These are phyloP conservation scores for Cyclospora cayetanensis DNA, from an alignment of 169 alveolate species.

Conservation along the genomic window DNA sequence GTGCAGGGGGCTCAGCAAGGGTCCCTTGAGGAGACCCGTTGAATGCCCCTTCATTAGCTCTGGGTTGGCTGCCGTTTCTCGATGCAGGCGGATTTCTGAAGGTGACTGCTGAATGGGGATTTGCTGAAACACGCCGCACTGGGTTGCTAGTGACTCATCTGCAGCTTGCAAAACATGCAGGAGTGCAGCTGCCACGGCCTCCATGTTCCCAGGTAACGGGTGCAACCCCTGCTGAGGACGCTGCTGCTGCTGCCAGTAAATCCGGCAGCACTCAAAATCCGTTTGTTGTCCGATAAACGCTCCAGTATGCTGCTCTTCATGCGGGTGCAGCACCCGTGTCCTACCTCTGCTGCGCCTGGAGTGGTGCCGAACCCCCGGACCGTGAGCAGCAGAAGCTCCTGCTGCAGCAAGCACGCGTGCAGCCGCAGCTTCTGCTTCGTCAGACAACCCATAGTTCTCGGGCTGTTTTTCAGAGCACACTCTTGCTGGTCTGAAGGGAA, in stretches of 20 bases:
- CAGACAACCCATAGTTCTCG: no score
- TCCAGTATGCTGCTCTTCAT: not conserved
- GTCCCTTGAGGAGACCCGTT: not conserved
- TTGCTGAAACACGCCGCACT: not conserved
- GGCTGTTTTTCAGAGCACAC: no score
- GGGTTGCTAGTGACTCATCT: not conserved
- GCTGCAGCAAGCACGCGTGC: not conserved
- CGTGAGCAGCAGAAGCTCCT: not conserved
- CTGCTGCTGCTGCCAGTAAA: no score
- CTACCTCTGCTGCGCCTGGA: not conserved
- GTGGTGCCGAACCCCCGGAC: not conserved
- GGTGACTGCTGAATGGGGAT: not conserved
- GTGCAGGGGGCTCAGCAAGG: not conserved
- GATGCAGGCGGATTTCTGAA: not conserved
- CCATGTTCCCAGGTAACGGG: not conserved
- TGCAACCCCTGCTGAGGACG: not conserved
- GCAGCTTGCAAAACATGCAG: not conserved
- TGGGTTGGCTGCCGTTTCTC: not conserved
- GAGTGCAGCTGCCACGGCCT: not conserved
- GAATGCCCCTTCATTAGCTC: not conserved
- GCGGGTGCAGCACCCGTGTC: no score
- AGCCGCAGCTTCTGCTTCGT: not conserved
- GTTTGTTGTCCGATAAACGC: not conserved
- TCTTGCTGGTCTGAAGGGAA: not conserved
- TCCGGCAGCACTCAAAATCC: no score